These are phyloP conservation scores for Bipolaris sorokiniana DNA, from an alignment of 2,329 filamentous ascomycete species.

Conservation along the genomic window DNA sequence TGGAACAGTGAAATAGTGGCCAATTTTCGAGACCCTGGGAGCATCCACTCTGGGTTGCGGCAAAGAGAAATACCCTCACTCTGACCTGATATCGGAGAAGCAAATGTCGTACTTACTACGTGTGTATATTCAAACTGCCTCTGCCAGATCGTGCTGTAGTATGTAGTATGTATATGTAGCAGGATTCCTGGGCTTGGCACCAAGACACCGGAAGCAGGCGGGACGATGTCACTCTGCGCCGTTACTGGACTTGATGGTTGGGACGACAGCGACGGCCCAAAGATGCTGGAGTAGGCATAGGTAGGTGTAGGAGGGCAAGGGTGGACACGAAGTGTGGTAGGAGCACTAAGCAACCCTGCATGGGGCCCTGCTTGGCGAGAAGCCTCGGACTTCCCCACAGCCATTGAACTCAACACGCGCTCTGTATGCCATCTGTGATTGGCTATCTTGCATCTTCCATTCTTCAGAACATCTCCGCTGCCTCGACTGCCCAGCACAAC, in stretches of 20 bases:
- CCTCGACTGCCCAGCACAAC: slow-evolving; percentile 8
- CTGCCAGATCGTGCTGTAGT: too few species aligned
- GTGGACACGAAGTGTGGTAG: neutral
- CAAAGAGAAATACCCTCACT: neutral
- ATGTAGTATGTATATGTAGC: neutral
- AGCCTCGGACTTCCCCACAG: slow-evolving; percentile 10
- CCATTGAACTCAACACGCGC: slow-evolving; percentile 21
- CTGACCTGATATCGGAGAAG: neutral
- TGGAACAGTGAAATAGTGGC: neutral
- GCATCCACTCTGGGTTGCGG: neutral
- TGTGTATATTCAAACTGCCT: too few species aligned
- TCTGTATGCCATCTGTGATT: slow-evolving; percentile 15
- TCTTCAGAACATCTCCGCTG: slow-evolving; percentile 4
- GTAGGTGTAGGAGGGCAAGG: too few species aligned
- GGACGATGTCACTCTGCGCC: slow-evolving; percentile 3
- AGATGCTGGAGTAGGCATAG: neutral
- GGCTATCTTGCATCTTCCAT: slow-evolving; percentile 14
- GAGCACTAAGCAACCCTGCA: slow-evolving; percentile 6
- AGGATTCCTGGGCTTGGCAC: neutral
- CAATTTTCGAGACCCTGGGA: neutral
- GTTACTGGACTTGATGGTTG: slow-evolving; percentile 3
- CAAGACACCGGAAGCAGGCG: neutral
- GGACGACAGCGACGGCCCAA: slow-evolving; percentile 5
- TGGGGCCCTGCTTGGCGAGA: slow-evolving; percentile 4
- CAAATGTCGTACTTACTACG: neutral